phyloP scores from a whole-genome alignment of 306 rosid species.

The Vicia villosa region DNA sequence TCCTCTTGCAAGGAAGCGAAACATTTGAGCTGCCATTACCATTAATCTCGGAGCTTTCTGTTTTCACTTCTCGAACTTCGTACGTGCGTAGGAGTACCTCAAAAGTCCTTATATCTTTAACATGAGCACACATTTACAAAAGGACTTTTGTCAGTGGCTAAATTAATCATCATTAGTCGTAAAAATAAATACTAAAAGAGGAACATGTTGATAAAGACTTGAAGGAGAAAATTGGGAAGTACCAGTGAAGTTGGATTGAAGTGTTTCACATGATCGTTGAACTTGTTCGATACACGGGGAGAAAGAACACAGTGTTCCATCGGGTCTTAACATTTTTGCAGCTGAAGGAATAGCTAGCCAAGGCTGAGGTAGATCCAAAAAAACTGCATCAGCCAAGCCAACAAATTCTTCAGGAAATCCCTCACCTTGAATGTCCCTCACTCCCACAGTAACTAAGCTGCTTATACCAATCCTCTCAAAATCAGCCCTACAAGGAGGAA shows the following conservation, averaged over 20 bases:
- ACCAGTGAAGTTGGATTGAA: constrained; percentile 18
- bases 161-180: background rate
- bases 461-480: background rate
- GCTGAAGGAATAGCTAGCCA: constrained; percentile 89
- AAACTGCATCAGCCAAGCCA: constrained; percentile 69
- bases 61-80: constrained; percentile 59
- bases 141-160: constrained; percentile 9
- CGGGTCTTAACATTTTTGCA: constrained; percentile 66
- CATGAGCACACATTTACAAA: background rate
- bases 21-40: constrained; percentile 34
- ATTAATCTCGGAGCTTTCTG: constrained; percentile 32
- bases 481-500: background rate
- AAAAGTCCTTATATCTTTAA: constrained; percentile 68
- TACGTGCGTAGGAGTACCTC: constrained; percentile 4
- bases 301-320: constrained; percentile 75
- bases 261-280: constrained; percentile 48
- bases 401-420: constrained; percentile 1
- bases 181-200: background rate
- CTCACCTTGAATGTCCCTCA: constrained; percentile 14
- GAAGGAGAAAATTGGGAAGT: background rate
- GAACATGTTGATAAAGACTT: background rate
- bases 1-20: constrained; percentile 71
- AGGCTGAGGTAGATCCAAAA: constrained; percentile 90
- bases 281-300: constrained; percentile 90
- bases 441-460: background rate